Evolutionary conservation across 2,329 filamentous ascomycete genomes (phyloP).

Genomic region (Gaeumannomyces sp.): DNA sequence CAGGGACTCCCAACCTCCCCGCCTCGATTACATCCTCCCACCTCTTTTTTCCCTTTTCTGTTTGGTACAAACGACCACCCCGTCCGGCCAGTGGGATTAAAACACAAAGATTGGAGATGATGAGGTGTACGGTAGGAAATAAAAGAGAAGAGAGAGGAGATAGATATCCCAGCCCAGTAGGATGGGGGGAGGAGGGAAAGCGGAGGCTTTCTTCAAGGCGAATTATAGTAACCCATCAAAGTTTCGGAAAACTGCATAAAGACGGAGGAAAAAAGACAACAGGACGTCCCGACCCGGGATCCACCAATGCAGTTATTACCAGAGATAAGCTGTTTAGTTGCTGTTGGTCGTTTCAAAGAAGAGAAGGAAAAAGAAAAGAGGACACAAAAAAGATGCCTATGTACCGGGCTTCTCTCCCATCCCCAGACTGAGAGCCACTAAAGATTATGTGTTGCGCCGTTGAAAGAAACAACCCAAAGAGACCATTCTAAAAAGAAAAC

Average conservation of each 20-base stretch:
- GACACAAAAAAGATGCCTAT: conserved; percentile 13
- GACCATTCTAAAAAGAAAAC: conserved; percentile 8
- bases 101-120: background rate
- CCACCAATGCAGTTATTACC: conserved; percentile 42
- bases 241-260: conserved; percentile 1
- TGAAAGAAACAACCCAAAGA: conserved; percentile 25
- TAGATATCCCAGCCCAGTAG: background rate
- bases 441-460: conserved; percentile 29
- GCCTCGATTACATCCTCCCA: background rate
- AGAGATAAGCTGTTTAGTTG: conserved; percentile 26
- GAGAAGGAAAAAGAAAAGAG: conserved; percentile 3
- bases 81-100: background rate
- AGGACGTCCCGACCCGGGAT: conserved; percentile 17
- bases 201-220: background rate
- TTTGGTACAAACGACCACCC: background rate
- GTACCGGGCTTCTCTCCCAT: conserved; percentile 6
- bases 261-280: conserved; percentile 9
- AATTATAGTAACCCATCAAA: background rate
- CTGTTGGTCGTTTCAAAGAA: conserved; percentile 12
- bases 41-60: background rate
- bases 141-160: background rate
- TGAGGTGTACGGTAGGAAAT: background rate
- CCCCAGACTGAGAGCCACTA: conserved; percentile 15
- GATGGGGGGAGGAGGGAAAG: background rate
- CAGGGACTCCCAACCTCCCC: too few species aligned